Evolutionary conservation across 2,329 filamentous ascomycete species (phyloP), one percentile per base, ranked within the genome.

Genomic region (Aspergillus quadrilineatus): DNA sequence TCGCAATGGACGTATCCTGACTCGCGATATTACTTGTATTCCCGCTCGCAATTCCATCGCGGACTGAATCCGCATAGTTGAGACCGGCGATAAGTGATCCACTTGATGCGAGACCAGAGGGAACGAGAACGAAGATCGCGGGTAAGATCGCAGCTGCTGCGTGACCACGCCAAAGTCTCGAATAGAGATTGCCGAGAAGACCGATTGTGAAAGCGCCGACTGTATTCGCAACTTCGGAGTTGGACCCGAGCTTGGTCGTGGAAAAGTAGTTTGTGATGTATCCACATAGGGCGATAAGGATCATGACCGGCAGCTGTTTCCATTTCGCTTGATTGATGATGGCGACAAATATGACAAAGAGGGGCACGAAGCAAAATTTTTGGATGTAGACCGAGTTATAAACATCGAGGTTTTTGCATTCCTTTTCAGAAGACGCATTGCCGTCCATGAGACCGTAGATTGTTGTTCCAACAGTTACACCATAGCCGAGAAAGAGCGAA

Each of bases 131-230:
- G 62, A 95, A 96, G 64, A 97, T 96, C 15, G 89, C 92, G 0
- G 92, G 92, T 6, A 96, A 77, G 80, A 97, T 90, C 4, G 90
- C 89, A 0, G 91, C 90, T 0, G 91, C 91, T 0, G 92, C 92
- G 2, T 96, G 82, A 1, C 89, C 89, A 69, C 92, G 91, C 17
- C 88, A 73, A 22, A 81, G 66, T 6, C 90, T 84, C 29, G 88
- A 88, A 76, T 95, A 94, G 1, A 92, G 69, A 64, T 95, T 95
- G 6, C 89, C 90, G 48, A 92, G 76, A 36, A 93, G 83, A n/a
- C 91, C 91, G n/a, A 95, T 86, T 1, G 85, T 84, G 52, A 95
- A 81, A 0, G 91, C 90, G 30, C 89, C 89, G 6, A 95, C 80
- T 30, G 90, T 90, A 70, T 88, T 92, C 59, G 87, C 86, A 32